phyloP scores from a whole-genome alignment of 768 basidiomycete genomes.

The Mycena vitilis region DNA sequence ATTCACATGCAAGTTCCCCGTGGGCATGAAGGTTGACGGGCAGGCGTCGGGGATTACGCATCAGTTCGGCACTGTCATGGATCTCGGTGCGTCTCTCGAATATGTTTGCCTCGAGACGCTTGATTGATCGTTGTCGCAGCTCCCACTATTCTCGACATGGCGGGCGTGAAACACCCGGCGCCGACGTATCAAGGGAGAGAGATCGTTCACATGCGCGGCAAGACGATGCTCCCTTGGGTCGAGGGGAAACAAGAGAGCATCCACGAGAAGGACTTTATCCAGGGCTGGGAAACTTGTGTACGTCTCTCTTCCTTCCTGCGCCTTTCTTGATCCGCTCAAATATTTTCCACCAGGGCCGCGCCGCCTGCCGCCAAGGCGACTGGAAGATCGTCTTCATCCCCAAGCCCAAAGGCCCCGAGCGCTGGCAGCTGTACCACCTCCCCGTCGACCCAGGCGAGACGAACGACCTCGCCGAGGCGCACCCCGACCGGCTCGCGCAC shows the following conservation, averaged over 20 bases:
- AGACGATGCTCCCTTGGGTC: slow-evolving; percentile 22
- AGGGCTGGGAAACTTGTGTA: slow-evolving; percentile 21
- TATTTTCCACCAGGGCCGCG: slow-evolving; percentile 10
- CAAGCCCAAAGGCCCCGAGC: slow-evolving; percentile 15
- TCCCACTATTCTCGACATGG: slow-evolving; percentile 23
- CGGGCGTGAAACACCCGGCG: slow-evolving; percentile 20
- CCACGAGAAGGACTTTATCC: slow-evolving; percentile 27
- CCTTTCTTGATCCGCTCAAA: neutral
- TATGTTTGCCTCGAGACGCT: too few species aligned
- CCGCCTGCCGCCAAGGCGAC: slow-evolving; percentile 22
- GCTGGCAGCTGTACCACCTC: slow-evolving; percentile 24
- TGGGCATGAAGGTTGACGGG: neutral
- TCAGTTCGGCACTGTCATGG: slow-evolving; percentile 17
- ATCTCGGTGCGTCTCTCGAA: neutral
- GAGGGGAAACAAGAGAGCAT: slow-evolving; percentile 2
- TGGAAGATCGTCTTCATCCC: slow-evolving; percentile 27
- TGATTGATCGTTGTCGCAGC: neutral
- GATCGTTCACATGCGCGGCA: slow-evolving; percentile 23
- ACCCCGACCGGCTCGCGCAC: slow-evolving; percentile 11
- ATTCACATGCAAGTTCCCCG: slow-evolving; percentile 19
- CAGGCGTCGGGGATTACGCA: slow-evolving; percentile 18
- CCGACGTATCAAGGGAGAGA: slow-evolving; percentile 20
- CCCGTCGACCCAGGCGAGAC: slow-evolving; percentile 19
- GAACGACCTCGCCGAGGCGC: neutral
- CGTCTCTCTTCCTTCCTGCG: neutral